Evolutionary conservation across 1,284 basidiomycete species (phyloP).

Genomic region (Heliocybe sulcata): DNA sequence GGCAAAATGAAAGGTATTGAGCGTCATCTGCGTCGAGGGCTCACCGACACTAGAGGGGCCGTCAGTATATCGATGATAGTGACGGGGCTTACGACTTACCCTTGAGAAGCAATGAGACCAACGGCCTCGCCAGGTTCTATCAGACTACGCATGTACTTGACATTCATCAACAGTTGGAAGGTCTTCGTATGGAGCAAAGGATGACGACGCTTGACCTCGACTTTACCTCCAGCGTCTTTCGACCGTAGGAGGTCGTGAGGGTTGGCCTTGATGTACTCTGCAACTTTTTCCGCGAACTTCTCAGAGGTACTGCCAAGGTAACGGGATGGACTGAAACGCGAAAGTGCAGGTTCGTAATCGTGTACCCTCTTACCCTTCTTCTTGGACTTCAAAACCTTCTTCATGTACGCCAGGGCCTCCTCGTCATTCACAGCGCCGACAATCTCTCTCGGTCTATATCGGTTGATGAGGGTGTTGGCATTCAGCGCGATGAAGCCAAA

Average conservation of each 20-base stretch:
- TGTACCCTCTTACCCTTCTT: slow-evolving; percentile 43
- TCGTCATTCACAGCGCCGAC: slow-evolving; percentile 57
- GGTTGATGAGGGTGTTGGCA: slow-evolving; percentile 72
- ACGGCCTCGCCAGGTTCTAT: slow-evolving; percentile 98
- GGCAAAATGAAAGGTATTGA: slow-evolving; percentile 99
- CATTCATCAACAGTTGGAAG: slow-evolving; percentile 80
- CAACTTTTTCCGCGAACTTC: slow-evolving; percentile 79
- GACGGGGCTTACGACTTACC: slow-evolving; percentile 48
- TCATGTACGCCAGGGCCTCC: slow-evolving; percentile 76
- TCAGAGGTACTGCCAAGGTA: slow-evolving; percentile 92
- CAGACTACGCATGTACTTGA: slow-evolving; percentile 89
- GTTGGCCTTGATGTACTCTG: slow-evolving; percentile 78
- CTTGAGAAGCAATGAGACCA: slow-evolving; percentile 95
- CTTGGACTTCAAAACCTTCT: slow-evolving; percentile 77
- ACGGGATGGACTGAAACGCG: slow-evolving; percentile 72
- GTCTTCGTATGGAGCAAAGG: slow-evolving; percentile 46
- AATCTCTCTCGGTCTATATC: slow-evolving; percentile 64
- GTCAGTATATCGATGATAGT: slow-evolving; percentile 7
- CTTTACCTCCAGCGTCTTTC: slow-evolving; percentile 36
- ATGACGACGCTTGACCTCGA: slow-evolving; percentile 35
- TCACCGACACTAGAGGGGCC: slow-evolving; percentile 75
- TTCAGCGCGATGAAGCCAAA: slow-evolving; percentile 95
- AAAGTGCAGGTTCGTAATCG: slow-evolving; percentile 67
- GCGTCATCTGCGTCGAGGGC: slow-evolving; percentile 99
- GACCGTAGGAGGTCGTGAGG: slow-evolving; percentile 67